These are phyloP conservation scores for Phytophthora pisi DNA, from an alignment of 352 stramenopile genomes.

Conservation along the genomic window DNA sequence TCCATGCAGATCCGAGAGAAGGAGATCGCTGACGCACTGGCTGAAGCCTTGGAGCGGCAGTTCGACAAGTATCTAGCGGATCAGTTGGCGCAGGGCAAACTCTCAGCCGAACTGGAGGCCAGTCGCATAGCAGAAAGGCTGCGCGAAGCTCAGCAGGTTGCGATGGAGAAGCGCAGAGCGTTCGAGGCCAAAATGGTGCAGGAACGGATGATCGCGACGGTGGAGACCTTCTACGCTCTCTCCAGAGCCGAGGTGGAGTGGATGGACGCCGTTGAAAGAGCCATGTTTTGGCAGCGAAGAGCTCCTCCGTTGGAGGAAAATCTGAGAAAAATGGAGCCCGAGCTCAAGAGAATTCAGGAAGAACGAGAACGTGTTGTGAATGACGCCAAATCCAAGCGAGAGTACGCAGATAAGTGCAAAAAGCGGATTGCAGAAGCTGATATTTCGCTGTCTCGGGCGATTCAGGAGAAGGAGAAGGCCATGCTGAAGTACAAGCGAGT, in stretches of 20 bases:
- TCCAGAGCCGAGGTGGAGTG: constrained; percentile 45
- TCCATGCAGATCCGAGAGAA: constrained; percentile 63
- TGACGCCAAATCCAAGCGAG: constrained; percentile 53
- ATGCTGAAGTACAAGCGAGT: constrained; percentile 45
- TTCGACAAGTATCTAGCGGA: constrained; percentile 71
- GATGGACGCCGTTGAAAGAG: constrained; percentile 57
- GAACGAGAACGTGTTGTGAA: constrained; percentile 64
- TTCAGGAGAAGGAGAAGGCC: constrained; percentile 47
- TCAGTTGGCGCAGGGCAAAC: constrained; percentile 56
- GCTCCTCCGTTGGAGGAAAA: constrained; percentile 32
- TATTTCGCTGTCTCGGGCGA: constrained; percentile 32
- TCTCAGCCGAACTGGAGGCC: constrained; percentile 54
- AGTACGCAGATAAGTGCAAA: constrained; percentile 52
- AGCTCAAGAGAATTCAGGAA: constrained; percentile 49
- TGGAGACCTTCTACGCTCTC: constrained; percentile 54
- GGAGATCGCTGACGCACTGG: constrained; percentile 46
- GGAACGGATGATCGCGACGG: constrained; percentile 67
- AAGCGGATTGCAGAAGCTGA: constrained; percentile 43
- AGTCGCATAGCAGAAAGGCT: constrained; percentile 49
- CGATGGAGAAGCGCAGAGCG: constrained; percentile 41
- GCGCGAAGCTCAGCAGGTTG: constrained; percentile 50
- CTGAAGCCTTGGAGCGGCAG: constrained; percentile 52
- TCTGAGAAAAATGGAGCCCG: constrained; percentile 41
- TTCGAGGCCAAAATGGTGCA: constrained; percentile 69
- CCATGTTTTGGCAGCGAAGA: constrained; percentile 42